Base-by-base conservation (phyloP, 345 rosid species). In the Euphorbia pulcherrima region DNA sequence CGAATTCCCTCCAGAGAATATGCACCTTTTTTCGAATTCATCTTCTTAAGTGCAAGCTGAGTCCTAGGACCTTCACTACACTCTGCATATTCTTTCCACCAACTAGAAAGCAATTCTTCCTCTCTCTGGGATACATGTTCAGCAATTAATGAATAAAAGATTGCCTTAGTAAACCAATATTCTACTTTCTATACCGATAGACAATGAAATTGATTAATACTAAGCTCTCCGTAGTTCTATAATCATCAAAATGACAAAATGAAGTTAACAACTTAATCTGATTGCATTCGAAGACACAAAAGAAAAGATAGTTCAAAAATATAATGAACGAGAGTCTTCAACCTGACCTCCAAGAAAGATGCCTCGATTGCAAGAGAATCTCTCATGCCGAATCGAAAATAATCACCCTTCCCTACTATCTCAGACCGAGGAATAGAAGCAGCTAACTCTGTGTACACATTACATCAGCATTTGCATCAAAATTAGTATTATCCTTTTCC, bases 1-100 rank as follows among this genome's bases (percentile, higher is more conserved):
- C 23, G 75, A 69, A 74, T 80, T 72, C 27, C 53, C 53, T 77
- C 85, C 16, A 56, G 48, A 67, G 80, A 60, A 62, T 80, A 60
- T 35, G 68, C 81, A 60, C 59, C 55, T 37, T 82, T 75, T 70
- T 57, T 70, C 58, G 16, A 47, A 75, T 69, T 75, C 12, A 75
- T 72, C 79, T 78, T 77, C 51, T 68, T 76, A 59, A 87, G 52
- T 77, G 69, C 68, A 58, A 69, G 72, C 71, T 60, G 84, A 46
- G 67, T 81, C 52, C 52, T 65, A 8, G 99, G 99, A 51, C 99
- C 99, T 79, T 82, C 97, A 48, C 97, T 92, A 70, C 99, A 89
- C 77, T 94, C 99, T n/a, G 96, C 97, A 77, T 85, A 94, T 83
- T 91, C 99, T 82, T 78, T 83, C 99, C 99, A 94, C 99, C 99